Evolutionary conservation across 805 yeast species (phyloP), one percentile per base, ranked within the genome.

Genomic region (Jamesozyma hellenica): DNA sequence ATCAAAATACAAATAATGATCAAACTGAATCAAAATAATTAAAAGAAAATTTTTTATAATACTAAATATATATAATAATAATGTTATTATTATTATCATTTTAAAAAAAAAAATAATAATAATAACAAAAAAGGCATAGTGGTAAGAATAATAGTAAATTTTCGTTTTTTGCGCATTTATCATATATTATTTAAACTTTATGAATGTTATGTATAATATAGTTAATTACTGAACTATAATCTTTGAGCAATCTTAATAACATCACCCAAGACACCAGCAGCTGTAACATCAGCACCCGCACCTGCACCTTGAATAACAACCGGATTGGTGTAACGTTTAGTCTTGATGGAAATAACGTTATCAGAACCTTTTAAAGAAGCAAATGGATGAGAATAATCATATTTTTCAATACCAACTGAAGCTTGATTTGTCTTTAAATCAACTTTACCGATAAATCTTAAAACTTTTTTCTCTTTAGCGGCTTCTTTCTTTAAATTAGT

Each of bases 281-380:
- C 83, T 26, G 83, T 77, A 34, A 79, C 84, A 14, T 67, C 82
- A 34, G 79, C 79, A 56, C 94, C 92, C 53, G 95, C 75, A 52
- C 94, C 99, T 26, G 99, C 98, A 66, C 99, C 99, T 72, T 92
- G 98, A 53, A 92, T 74, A 46, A 92, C 81, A 60, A 92, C 72
- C 39, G 98, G 98, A 65, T 85, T 86, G 31, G 81, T 75, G 65
- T 92, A 92, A 68, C 99, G 82, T 60, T 84, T 79, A 26, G 96
- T 82, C 62, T 79, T 80, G 67, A 92, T 82, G 17, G 96, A 79
- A 45, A 92, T 81, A 43, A 92, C 96, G 58, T 92, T 92, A 62
- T 92, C 97, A 45, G 96, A 84, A 38, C 98, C 98, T 68, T 84
- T 82, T 60, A 92, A 74, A 11, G 95, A 72, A 32, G 98, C 97